Percentiles rank a stretch among this genome's conserved stretches.
These are phyloP conservation scores for Neofusicoccum sp. DNA, from an alignment of 2,329 filamentous ascomycete genomes.

Conservation along the genomic window DNA sequence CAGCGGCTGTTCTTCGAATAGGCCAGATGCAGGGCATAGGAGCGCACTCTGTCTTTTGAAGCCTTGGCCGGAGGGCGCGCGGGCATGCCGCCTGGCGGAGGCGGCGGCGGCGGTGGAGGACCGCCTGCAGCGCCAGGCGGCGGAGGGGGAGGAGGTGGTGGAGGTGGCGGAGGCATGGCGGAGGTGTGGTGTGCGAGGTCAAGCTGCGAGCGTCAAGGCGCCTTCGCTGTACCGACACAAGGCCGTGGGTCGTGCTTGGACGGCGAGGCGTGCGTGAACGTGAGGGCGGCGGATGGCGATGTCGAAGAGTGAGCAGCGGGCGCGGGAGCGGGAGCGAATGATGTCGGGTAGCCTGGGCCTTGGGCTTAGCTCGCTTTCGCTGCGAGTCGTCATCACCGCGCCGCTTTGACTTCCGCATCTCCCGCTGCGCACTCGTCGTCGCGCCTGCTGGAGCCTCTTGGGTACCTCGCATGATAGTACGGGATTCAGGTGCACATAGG, in stretches of 20 bases:
- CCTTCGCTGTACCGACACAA: neutral
- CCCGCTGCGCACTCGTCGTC: neutral
- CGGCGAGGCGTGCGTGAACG: neutral
- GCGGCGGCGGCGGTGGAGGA: constrained; percentile 62
- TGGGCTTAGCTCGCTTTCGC: constrained; percentile 1
- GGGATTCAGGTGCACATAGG: too few species aligned
- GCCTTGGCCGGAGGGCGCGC: constrained; percentile 56
- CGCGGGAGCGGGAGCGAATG: constrained; percentile 17
- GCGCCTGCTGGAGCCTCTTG: too few species aligned
- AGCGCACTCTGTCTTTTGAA: constrained; percentile 62
- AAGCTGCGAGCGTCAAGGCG: neutral
- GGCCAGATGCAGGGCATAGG: neutral
- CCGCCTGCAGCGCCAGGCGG: constrained; percentile 54
- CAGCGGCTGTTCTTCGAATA: neutral
- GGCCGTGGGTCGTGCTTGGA: neutral
- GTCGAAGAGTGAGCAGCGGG: constrained; percentile 1
- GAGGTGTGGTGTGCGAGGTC: constrained; percentile 4
- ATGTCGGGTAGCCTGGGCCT: constrained; percentile 17
- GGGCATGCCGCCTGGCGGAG: constrained; percentile 63
- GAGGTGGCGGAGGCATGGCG: constrained; percentile 56
- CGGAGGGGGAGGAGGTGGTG: constrained; percentile 66
- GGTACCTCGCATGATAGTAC: too few species aligned
- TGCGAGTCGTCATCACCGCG: constrained; percentile 10
- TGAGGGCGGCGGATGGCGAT: neutral
- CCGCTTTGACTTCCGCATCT: neutral